Conservation (phyloP, 768 basidiomycete species). For the Tricholoma matsutake region DNA sequence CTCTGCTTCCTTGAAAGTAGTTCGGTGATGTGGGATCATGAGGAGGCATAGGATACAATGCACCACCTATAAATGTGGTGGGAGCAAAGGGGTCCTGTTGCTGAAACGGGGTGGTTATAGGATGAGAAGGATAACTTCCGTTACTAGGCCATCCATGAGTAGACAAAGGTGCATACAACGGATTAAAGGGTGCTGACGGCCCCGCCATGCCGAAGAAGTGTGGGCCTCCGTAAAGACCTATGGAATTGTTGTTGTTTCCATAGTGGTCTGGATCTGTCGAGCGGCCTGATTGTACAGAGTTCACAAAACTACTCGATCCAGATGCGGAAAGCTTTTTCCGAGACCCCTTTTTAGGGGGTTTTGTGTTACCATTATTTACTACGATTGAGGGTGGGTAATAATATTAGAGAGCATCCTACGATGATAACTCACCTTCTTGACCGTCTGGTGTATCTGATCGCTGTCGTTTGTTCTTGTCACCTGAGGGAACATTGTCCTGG, state of each 20-base stretch:
- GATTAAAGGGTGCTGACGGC: background rate
- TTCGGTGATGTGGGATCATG: background rate
- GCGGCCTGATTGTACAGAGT: constrained; percentile 22
- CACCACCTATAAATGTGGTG: background rate
- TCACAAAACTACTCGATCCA: constrained; percentile 28
- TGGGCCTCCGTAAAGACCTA: background rate
- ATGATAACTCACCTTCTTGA: background rate
- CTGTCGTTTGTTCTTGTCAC: background rate
- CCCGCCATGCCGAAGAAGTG: background rate
- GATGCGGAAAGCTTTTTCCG: constrained; percentile 27
- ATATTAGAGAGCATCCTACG: background rate
- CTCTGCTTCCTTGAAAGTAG: background rate
- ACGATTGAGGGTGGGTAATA: background rate
- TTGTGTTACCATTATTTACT: constrained; percentile 24
- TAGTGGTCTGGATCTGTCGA: constrained; percentile 25
- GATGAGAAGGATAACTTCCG: background rate
- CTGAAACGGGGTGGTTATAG: background rate
- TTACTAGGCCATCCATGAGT: background rate
- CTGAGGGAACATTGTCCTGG: constrained; percentile 17
- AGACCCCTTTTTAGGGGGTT: constrained; percentile 4
- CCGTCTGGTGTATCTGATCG: background rate
- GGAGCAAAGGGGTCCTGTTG: background rate
- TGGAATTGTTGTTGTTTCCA: constrained; percentile 25
- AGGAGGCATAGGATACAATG: background rate
- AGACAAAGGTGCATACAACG: background rate